Conservation (phyloP, 208 protist species). For the Leishmania gerbilli region DNA sequence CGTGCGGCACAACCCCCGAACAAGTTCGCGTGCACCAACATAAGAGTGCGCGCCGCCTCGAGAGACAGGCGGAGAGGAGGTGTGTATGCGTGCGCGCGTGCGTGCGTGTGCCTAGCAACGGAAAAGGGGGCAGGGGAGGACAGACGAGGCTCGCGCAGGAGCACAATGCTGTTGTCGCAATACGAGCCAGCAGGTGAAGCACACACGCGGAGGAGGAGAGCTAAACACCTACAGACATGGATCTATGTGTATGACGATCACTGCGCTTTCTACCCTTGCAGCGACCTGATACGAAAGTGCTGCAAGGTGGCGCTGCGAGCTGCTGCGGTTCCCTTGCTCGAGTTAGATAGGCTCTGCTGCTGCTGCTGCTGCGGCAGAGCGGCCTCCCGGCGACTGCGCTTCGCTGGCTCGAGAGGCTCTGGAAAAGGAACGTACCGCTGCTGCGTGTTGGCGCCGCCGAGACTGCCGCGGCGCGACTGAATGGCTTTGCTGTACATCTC, state of each 20-base stretch:
- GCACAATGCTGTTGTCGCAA: not conserved
- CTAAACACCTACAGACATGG: not conserved
- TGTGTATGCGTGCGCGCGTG: not conserved
- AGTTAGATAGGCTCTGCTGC: not conserved
- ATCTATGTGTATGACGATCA: not conserved
- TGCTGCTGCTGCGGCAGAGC: not conserved
- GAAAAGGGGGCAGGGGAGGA: not conserved
- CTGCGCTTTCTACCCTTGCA: constrained; percentile 10
- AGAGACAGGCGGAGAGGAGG: not conserved
- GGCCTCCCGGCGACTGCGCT: not conserved
- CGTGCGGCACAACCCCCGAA: not conserved
- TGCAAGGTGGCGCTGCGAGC: constrained; percentile 25
- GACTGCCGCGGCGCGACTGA: not conserved
- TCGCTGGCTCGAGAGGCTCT: constrained; percentile 3
- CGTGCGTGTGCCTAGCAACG: not conserved
- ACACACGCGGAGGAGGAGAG: not conserved
- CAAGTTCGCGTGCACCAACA: not conserved
- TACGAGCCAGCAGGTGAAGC: not conserved
- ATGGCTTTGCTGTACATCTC: not conserved
- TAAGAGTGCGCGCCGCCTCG: not conserved
- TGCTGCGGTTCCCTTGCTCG: constrained; percentile 4
- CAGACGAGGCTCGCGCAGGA: not conserved
- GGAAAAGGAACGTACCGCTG: constrained; percentile 21
- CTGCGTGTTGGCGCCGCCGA: constrained; percentile 10
- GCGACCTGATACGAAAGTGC: constrained; percentile 43